Base-by-base conservation (phyloP, 2,329 filamentous ascomycete species). In the Microthyrium microscopicum region DNA sequence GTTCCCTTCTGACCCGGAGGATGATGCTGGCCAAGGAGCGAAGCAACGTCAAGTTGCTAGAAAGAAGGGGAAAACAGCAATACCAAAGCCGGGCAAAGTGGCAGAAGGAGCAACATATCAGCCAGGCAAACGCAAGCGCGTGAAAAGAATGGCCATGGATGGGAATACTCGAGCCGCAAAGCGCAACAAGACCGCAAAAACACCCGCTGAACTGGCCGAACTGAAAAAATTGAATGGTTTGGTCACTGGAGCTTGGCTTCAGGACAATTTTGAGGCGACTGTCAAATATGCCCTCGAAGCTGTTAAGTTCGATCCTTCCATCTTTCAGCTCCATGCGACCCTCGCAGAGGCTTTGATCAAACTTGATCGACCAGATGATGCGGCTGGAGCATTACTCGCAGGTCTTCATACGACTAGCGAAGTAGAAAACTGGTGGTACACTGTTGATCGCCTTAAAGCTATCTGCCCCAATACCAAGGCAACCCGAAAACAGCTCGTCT, bases 191-290 rank as follows among this genome's bases (percentile, higher is more conserved):
- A 13, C 22, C 9, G 22, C 22, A 13, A 25, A 25, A 13, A 13
- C 22, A 11, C 49, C 27, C n/a, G 73, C 70, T 6, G 76, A 80
- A 48, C 76, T 74, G 28, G 71, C 66, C 26, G 74, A 83, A 43
- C 80, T 84, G 50, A 81, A 76, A 45, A 61, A 68, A 26, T 61
- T 75, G 26, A 62, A 84, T 31, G 65, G 68, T 29, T 62, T 68
- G 46, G 79, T 80, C 3, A 79, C 73, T 38, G 64, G 74, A 39
- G 70, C 73, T 4, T 84, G 75, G 46, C 61, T 82, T 38, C 60
- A 66, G 7, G 61, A 66, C 18, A 62, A 75, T 15, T 73, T 75
- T 40, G 62, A 69, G 4, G 58, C 63, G 26, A 74, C 77, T 4
- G 56, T 72, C 22, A 62, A 65, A 57, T 33, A 53, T 48, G 44